Conservation (phyloP, 441 rosid genomes). For the Gossypium schwendimanii region DNA sequence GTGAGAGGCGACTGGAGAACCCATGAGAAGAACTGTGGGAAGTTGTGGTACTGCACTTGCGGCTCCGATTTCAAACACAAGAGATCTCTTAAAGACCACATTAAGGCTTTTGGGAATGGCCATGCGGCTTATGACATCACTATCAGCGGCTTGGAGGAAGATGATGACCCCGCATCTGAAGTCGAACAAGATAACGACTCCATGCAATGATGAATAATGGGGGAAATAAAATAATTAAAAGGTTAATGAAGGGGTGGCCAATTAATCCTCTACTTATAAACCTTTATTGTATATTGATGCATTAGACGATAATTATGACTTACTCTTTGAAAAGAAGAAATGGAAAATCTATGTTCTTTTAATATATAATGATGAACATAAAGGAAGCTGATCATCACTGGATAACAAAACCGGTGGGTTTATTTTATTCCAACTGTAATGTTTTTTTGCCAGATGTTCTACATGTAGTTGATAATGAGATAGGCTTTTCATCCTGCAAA, state of each 20-base stretch:
- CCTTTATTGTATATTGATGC: neutral
- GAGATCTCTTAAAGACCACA: constrained; percentile 88
- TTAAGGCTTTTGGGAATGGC: constrained; percentile 82
- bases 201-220: constrained; percentile 32
- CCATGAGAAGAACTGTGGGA: constrained; percentile 37
- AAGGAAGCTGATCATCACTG: constrained; percentile 7
- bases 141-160: constrained; percentile 64
- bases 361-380: neutral
- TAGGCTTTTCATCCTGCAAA: constrained; percentile 46
- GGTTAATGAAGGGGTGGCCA: constrained; percentile 7
- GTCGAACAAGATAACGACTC: constrained; percentile 79
- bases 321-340: neutral
- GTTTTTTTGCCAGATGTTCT: too few species aligned
- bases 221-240: neutral
- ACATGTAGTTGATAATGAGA: constrained; percentile 2
- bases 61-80: constrained; percentile 98
- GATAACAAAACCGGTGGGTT: constrained; percentile 24
- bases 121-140: constrained; percentile 69
- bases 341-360: neutral
- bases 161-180: constrained; percentile 88
- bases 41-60: constrained; percentile 91
- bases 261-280: constrained; percentile 13
- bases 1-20: constrained; percentile 18
- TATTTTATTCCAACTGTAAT: constrained; percentile 32
- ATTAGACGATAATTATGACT: neutral